Conservation (phyloP, 345 rosid genomes). For the Salix koriyanagi region DNA sequence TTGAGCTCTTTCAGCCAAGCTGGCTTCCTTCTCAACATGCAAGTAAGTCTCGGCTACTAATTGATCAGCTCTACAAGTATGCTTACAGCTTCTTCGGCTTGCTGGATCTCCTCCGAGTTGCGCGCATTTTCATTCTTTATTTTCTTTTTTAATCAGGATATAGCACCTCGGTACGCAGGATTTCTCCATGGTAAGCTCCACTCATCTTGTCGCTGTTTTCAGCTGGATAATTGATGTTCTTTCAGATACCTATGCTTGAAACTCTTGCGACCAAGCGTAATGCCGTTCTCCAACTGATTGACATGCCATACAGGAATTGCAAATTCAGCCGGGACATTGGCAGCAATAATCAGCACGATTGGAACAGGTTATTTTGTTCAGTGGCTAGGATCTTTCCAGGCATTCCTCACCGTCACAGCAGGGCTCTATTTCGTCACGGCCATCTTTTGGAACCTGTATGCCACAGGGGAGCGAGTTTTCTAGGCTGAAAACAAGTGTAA, state of each 20-base stretch:
- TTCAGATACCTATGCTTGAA: background rate
- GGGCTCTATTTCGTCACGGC: slow-evolving; percentile 66
- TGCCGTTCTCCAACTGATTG: background rate
- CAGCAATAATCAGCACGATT: slow-evolving; percentile 88
- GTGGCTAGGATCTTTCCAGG: slow-evolving; percentile 89
- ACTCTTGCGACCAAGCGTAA: background rate
- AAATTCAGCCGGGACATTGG: slow-evolving; percentile 86
- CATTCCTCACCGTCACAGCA: slow-evolving; percentile 74
- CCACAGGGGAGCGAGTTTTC: slow-evolving; percentile 86
- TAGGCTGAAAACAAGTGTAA: slow-evolving; percentile 6
- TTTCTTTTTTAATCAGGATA: slow-evolving; percentile 52
- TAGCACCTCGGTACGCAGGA: slow-evolving; percentile 91
- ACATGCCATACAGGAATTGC: slow-evolving; percentile 50
- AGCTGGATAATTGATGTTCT: background rate
- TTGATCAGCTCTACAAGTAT: background rate
- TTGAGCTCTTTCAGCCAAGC: slow-evolving; percentile 98
- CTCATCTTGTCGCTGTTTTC: background rate
- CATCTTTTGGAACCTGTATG: slow-evolving; percentile 62
- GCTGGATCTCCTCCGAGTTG: background rate
- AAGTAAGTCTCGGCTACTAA: slow-evolving; percentile 43
- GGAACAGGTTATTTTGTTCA: slow-evolving; percentile 92
- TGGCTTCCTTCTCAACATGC: slow-evolving; percentile 92
- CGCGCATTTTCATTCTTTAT: background rate
- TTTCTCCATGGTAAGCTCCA: slow-evolving; percentile 63
- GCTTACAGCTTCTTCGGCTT: too few species aligned